Base-by-base conservation (phyloP, 495 filamentous ascomycete species). In the Penicillium tannophilum region DNA sequence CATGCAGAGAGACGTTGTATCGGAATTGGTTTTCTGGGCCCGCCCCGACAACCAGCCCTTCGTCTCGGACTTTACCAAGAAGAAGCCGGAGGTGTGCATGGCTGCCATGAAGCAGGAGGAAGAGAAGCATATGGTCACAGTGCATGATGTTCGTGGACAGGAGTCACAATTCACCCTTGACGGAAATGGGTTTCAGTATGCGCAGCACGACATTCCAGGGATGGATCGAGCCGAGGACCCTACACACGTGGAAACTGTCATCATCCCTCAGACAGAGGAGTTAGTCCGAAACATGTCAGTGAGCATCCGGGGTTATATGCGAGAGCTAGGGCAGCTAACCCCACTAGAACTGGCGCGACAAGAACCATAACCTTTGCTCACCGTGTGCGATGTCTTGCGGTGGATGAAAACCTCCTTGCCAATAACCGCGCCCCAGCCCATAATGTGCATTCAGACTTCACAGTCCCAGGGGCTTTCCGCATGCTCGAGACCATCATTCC, bases 201-300 rank as follows among this genome's bases (percentile, higher is more conserved):
- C 10, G 33, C 9, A 36, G 33, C 33, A 14, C 9, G 33, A 36
- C 6, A 36, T 36, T 36, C 33, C 33, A 36, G 33, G 33, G 9
- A 6, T 36, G 33, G 42, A 36, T 36, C 1, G 33, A 10, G 33
- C 33, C 33, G 33, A 10, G 12, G 33, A 36, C 3, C 12, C 33
- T 14, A 14, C 9, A 36, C 33, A 48, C 39, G 39, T 57, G 11
- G 33, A 59, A 19, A 20, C 54, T 11, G 39, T 42, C 19, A 53
- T 62, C 48, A 51, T 67, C 30, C 58, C 64, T 2, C 20, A 55
- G 43, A 67, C 53, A 6, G 58, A 59, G 41, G 50, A 56, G 23
- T 20, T 62, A 42, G 58, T 64, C 24, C 48, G 48, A 19, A 44
- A 59, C 26, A 17, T 62, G 61, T 59, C n/a, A 56, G 61, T 61